These are phyloP conservation scores for Skeletonema potamos DNA, from an alignment of 108 stramenopile species.

Conservation along the genomic window DNA sequence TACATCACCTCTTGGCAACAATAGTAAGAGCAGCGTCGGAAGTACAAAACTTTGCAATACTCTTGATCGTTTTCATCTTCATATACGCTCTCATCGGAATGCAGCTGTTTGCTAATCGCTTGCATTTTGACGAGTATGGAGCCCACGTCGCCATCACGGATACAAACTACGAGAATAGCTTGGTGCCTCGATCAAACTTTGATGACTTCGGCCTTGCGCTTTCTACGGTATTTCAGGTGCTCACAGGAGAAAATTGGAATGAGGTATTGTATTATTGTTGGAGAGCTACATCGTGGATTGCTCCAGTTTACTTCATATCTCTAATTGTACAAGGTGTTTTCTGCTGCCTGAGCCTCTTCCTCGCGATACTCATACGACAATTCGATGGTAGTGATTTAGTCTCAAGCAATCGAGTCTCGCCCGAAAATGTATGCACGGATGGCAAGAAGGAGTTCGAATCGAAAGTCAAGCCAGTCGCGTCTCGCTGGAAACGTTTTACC, in stretches of 20 bases:
- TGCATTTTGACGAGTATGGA: conserved; percentile 43
- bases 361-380: conserved; percentile 61
- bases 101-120: conserved; percentile 72
- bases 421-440: neutral
- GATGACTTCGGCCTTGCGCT: conserved; percentile 46
- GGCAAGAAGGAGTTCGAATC: neutral
- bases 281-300: conserved; percentile 39
- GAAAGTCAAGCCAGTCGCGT: neutral
- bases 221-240: conserved; percentile 58
- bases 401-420: neutral
- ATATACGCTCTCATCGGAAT: conserved; percentile 68
- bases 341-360: conserved; percentile 63
- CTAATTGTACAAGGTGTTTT: conserved; percentile 53
- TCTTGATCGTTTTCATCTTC: conserved; percentile 68
- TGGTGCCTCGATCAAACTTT: conserved; percentile 53
- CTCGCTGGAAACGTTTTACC: neutral
- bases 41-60: conserved; percentile 59
- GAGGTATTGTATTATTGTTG: conserved; percentile 59
- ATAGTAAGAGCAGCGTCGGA: conserved; percentile 55
- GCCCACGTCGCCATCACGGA: conserved; percentile 28
- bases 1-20: conserved; percentile 59
- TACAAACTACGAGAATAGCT: conserved; percentile 14
- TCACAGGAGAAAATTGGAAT: conserved; percentile 73
- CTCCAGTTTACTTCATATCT: conserved; percentile 52
- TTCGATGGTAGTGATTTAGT: conserved; percentile 46